Percentiles rank a stretch among this genome's conserved stretches.
phyloP scores from a whole-genome alignment of 495 filamentous ascomycete species.

The Cetradonia linearis region DNA sequence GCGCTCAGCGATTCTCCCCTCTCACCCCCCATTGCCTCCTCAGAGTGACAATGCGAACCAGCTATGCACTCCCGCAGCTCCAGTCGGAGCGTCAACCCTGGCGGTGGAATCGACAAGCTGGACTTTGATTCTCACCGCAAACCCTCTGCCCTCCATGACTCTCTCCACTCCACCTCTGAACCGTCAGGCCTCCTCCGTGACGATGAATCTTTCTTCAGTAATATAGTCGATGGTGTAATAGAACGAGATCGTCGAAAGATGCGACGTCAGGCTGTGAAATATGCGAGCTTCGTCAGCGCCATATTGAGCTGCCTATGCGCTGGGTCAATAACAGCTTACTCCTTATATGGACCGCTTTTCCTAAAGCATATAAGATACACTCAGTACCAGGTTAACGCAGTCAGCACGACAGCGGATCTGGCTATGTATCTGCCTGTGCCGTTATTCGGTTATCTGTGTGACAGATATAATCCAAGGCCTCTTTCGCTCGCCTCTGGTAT shows the following conservation, averaged over 20 bases:
- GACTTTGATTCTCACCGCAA: constrained; percentile 47
- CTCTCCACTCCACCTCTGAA: constrained; percentile 23
- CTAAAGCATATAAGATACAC: constrained; percentile 73
- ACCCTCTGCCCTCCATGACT: constrained; percentile 29
- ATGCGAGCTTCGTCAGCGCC: constrained; percentile 50
- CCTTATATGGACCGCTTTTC: constrained; percentile 81
- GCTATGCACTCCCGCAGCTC: constrained; percentile 21
- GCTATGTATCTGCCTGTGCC: constrained; percentile 84
- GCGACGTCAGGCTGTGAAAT: constrained; percentile 41
- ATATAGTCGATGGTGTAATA: constrained; percentile 52
- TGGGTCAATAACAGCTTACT: constrained; percentile 78
- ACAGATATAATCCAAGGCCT: constrained; percentile 68
- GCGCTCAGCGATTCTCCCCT: background rate
- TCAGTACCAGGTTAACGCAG: constrained; percentile 81
- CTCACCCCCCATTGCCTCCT: too few relatives aligned
- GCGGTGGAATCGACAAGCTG: constrained; percentile 47
- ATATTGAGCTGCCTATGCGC: constrained; percentile 62
- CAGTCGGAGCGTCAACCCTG: constrained; percentile 63
- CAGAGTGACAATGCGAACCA: constrained; percentile 19
- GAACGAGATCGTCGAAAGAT: constrained; percentile 46
- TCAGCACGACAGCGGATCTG: constrained; percentile 73
- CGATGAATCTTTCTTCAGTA: constrained; percentile 48
- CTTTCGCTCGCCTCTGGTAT: constrained; percentile 60
- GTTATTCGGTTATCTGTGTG: constrained; percentile 81
- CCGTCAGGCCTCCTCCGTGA: constrained; percentile 29